Percentiles rank a stretch among this genome's conserved stretches.
These are phyloP conservation scores for Ailanthus altissimus DNA, from an alignment of 345 rosid species.

Conservation along the genomic window DNA sequence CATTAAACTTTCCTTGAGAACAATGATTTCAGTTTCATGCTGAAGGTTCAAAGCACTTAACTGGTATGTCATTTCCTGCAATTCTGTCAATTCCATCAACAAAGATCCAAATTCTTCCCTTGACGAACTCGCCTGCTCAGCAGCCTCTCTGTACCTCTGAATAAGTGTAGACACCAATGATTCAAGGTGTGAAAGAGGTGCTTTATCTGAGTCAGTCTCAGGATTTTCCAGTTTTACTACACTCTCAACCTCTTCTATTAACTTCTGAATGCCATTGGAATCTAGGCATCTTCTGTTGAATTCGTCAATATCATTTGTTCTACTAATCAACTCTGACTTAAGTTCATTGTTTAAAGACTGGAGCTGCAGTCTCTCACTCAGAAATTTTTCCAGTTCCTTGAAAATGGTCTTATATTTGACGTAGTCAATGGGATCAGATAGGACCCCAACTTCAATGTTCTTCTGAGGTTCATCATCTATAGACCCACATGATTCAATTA, in stretches of 20 bases:
- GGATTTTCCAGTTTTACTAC: slow-evolving; percentile 52
- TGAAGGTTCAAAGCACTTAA: slow-evolving; percentile 49
- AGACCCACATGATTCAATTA: slow-evolving; percentile 42
- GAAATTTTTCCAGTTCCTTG: slow-evolving; percentile 50
- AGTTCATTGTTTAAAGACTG: slow-evolving; percentile 56
- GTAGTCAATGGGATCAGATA: slow-evolving; percentile 47
- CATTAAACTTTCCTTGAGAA: slow-evolving; percentile 51
- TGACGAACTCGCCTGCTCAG: slow-evolving; percentile 36
- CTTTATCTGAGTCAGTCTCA: slow-evolving; percentile 36
- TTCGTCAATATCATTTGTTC: slow-evolving; percentile 54
- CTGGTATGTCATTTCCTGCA: slow-evolving; percentile 49
- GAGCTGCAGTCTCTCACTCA: slow-evolving; percentile 60
- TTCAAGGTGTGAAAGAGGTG: slow-evolving; percentile 51
- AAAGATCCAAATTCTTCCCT: slow-evolving; percentile 48
- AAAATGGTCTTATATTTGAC: slow-evolving; percentile 42
- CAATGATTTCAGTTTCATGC: slow-evolving; percentile 55
- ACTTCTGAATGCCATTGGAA: slow-evolving; percentile 48
- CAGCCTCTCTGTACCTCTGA: slow-evolving; percentile 56
- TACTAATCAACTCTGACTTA: slow-evolving; percentile 50
- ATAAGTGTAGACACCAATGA: slow-evolving; percentile 66
- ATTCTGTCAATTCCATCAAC: slow-evolving; percentile 47
- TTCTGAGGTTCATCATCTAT: slow-evolving; percentile 33
- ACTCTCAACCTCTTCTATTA: slow-evolving; percentile 58
- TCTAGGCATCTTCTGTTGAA: slow-evolving; percentile 46
- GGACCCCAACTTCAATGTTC: slow-evolving; percentile 32